These are phyloP conservation scores for Thymus quinquecostatus DNA, from an alignment of 257 asterid genomes.

Conservation along the genomic window DNA sequence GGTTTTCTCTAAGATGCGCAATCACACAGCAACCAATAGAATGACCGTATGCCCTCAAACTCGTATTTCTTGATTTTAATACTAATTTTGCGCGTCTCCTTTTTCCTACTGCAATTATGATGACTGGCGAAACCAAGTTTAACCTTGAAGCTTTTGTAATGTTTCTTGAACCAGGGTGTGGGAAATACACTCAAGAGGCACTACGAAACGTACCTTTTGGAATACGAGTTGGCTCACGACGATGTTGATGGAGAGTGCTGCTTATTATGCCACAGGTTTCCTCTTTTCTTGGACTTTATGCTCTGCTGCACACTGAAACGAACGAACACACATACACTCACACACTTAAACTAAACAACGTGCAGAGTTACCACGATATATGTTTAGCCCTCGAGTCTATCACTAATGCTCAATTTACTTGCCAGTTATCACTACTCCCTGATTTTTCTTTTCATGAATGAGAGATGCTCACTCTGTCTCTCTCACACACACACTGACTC, in stretches of 20 bases:
- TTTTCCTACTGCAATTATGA: background rate
- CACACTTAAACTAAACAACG: background rate
- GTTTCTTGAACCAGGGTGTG: constrained; percentile 72
- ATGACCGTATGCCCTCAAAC: constrained; percentile 71
- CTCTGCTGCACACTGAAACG: background rate
- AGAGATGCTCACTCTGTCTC: background rate
- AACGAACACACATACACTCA: no score
- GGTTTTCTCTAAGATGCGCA: constrained; percentile 98
- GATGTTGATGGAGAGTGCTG: constrained; percentile 99
- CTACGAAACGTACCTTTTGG: constrained; percentile 95
- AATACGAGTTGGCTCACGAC: constrained; percentile 97
- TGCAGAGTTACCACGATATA: no score
- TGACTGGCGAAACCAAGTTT: background rate
- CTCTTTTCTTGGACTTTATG: background rate
- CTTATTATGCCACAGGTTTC: constrained; percentile 91
- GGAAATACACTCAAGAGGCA: constrained; percentile 98
- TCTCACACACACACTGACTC: background rate
- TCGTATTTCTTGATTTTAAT: constrained; percentile 8
- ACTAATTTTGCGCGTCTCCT: background rate
- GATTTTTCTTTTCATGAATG: background rate
- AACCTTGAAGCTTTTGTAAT: background rate
- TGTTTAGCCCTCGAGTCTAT: background rate
- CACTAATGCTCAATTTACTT: constrained; percentile 37
- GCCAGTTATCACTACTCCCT: constrained; percentile 52
- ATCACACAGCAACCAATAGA: constrained; percentile 93